Evolutionary conservation across 2,329 filamentous ascomycete genomes (phyloP), one percentile per base, ranked within the genome.

Genomic region (Huntiella abstrusa): DNA sequence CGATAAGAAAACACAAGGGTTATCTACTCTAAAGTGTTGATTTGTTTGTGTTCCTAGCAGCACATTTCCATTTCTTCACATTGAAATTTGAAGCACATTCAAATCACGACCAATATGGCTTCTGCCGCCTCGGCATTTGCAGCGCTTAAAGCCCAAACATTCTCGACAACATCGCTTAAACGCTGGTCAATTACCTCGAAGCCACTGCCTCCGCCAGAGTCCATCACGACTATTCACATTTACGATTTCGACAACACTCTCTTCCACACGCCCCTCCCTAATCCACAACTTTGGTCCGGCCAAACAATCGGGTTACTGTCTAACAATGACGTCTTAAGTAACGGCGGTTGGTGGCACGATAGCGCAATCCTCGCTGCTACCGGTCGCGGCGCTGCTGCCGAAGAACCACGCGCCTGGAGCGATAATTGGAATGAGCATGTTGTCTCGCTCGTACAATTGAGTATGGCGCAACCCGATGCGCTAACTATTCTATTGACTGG

Each of bases 221-320:
- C 75, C 47, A 80, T 96, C 62, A 84, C 75, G 59, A 65, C 76
- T 6, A 76, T 98, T 45, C 88, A 96, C 58, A 73, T 98, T 54
- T 96, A 96, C 65, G 91, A 98, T 61, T 98, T 96, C 61, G 91
- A 98, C 63, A 96, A 98, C 58, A 96, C 88, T 34, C 65, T 98
- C 42, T 98, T 98, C 66, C 77, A 80, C 55, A 93, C 83, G 11
- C 91, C 91, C 4, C 66, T 94, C 1, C 91, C 91, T 1, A 96
- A 95, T 57, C 75, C 78, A 3, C 80, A 85, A 54, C 61, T 98
- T 57, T 98, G 91, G 91, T 81, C 80, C 53, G 73, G 74, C 1
- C 67, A 70, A 32, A 88, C 85, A 0, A 75, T 93, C 43, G 84
- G 85, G 41, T 71, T 77, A 50, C 68, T 98, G 8, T 77, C 82